phyloP scores from a whole-genome alignment of 495 filamentous ascomycete species.

The Parathielavia hyrcaniae region DNA sequence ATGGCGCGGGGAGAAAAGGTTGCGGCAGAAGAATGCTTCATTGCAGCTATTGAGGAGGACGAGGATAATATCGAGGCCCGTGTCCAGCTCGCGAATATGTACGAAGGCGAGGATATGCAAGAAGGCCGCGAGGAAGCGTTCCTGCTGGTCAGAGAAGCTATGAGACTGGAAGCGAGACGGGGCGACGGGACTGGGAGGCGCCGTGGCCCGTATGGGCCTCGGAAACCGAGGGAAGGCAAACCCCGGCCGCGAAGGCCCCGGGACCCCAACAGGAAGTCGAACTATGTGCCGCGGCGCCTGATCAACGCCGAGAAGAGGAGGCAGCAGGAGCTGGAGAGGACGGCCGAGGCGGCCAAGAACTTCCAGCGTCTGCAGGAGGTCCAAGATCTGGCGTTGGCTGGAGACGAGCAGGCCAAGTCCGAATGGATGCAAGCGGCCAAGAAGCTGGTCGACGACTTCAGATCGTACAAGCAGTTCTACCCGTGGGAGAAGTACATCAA shows the following conservation, averaged over 20 bases:
- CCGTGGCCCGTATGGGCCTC: conserved; percentile 23
- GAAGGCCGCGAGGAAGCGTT: conserved; percentile 57
- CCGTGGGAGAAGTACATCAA: conserved; percentile 61
- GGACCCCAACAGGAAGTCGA: conserved; percentile 26
- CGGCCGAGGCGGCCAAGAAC: conserved; percentile 52
- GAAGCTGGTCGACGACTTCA: conserved; percentile 72
- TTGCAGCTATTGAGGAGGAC: conserved; percentile 63
- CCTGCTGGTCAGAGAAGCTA: conserved; percentile 64
- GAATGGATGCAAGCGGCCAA: conserved; percentile 72
- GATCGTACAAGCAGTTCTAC: conserved; percentile 69
- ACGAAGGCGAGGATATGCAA: conserved; percentile 60
- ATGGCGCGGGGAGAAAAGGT: conserved; percentile 52
- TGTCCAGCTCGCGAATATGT: conserved; percentile 70
- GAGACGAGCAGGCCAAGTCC: conserved; percentile 47
- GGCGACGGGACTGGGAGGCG: conserved; percentile 29
- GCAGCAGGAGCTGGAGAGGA: conserved; percentile 39
- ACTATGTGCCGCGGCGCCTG: conserved; percentile 34
- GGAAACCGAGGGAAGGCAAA: conserved; percentile 17
- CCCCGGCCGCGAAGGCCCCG: conserved; percentile 13
- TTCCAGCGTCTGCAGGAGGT: conserved; percentile 52
- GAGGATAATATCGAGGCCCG: conserved; percentile 59
- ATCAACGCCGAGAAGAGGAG: conserved; percentile 33
- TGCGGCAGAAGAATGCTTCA: conserved; percentile 69
- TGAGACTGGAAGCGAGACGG: conserved; percentile 49
- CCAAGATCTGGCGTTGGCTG: conserved; percentile 44